Base-by-base conservation (phyloP, 495 filamentous ascomycete species). In the Tetracladium marchalianum region DNA sequence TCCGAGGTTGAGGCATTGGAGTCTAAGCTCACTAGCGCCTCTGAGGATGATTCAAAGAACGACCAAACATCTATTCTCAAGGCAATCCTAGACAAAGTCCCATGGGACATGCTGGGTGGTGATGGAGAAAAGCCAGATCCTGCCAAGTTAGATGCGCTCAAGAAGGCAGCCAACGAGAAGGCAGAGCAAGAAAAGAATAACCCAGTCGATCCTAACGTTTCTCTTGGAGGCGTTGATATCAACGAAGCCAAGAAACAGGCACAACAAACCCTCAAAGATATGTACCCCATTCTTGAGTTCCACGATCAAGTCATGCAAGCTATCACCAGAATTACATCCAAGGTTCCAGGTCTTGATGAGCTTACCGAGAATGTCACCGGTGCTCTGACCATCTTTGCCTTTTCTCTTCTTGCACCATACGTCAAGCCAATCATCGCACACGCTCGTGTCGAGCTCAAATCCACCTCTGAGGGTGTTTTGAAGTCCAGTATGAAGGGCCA, bases 381-480 rank as follows among this genome's bases (percentile, higher is more conserved):
- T 48, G 73, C 85, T 57, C 68, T 93, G 52, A 89, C 81, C 39
- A 62, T 90, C 56, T 93, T 90, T 61, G 87, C 93, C 34, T 95
- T 93, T 63, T 80, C 78, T 11, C 71, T 92, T 34, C 70, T 95
- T 33, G 89, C 89, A 2, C 89, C 89, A 15, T 90, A 85, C 51
- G 72, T 95, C 33, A 66, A 93, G 16, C 89, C 89, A 7, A 76
- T 95, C 54, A 84, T 95, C 53, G 70, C 77, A 39, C 88, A 94
- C 60, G 78, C 89, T 57, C 90, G 89, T 68, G 72, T 72, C 16
- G 88, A 93, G 66, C 77, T 95, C 0, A 77, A 79, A 35, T 88
- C 82, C 1, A 88, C 88, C 8, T 84, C 85, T n/a, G 76, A 74
- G 1, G 88, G 93, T 59, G 80, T 95, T 50, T 95, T 95, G 47